A percentile compares a stretch with the other conserved stretches of the same genome.
These are phyloP conservation scores for Aspergillus awamori DNA, from an alignment of 2,329 filamentous ascomycete genomes.

Conservation along the genomic window DNA sequence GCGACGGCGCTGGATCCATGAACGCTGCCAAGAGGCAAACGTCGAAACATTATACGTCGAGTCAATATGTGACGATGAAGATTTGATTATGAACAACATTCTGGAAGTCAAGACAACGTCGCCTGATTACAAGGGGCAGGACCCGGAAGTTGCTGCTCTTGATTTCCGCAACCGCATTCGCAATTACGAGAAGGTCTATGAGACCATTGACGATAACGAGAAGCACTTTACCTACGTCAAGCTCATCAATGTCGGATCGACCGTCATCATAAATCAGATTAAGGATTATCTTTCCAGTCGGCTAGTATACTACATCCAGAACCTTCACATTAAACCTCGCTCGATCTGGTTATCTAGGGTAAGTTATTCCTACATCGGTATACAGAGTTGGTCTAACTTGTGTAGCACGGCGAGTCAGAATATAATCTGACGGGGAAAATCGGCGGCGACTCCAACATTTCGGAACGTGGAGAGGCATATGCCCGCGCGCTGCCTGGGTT, in stretches of 20 bases:
- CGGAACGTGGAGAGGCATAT: constrained; percentile 83
- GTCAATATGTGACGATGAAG: constrained; percentile 94
- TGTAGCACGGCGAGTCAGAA: constrained; percentile 86
- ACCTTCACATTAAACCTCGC: constrained; percentile 92
- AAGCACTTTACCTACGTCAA: constrained; percentile 91
- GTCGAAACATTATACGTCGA: constrained; percentile 95
- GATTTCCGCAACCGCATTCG: constrained; percentile 94
- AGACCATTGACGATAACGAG: constrained; percentile 89
- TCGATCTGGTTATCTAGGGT: constrained; percentile 96
- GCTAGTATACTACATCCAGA: constrained; percentile 98
- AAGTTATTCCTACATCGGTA: constrained; percentile 42
- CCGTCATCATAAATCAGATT: constrained; percentile 97
- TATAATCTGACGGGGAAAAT: constrained; percentile 91
- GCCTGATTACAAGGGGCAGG: constrained; percentile 91
- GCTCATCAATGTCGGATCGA: constrained; percentile 92
- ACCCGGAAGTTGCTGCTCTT: constrained; percentile 84
- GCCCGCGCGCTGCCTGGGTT: constrained; percentile 81
- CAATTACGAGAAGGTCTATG: constrained; percentile 96
- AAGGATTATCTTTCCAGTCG: constrained; percentile 95
- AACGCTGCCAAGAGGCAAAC: constrained; percentile 72
- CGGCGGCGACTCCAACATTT: constrained; percentile 87
- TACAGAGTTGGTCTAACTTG: constrained; percentile 20
- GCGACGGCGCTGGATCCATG: constrained; percentile 86
- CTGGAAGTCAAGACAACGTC: constrained; percentile 96
- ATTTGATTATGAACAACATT: constrained; percentile 97